Percentiles rank a stretch among this genome's conserved stretches.
These are phyloP conservation scores for Pterula multifida DNA, from an alignment of 1,284 basidiomycete species.

Conservation along the genomic window DNA sequence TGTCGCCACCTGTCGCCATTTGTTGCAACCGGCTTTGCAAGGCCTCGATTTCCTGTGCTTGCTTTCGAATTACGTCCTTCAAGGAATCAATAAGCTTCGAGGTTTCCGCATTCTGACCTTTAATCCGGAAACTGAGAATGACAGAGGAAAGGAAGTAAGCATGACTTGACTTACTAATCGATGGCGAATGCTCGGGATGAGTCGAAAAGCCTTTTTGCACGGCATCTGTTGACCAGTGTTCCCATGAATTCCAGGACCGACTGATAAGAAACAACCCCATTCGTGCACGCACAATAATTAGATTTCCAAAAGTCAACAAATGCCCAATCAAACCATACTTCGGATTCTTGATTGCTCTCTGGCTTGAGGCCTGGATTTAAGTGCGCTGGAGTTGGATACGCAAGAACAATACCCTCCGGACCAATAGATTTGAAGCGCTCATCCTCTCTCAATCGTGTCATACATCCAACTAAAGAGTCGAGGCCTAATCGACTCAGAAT, in stretches of 20 bases:
- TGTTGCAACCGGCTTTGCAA: conserved; percentile 42
- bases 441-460: conserved; percentile 82
- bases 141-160: conserved; percentile 4
- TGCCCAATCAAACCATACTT: conserved; percentile 96
- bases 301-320: conserved; percentile 99
- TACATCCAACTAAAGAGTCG: conserved; percentile 82
- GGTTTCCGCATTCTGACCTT: conserved; percentile 65
- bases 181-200: conserved; percentile 50
- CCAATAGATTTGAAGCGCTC: conserved; percentile 82
- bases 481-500: conserved; percentile 80
- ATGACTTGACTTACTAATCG: conserved; percentile 45
- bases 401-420: conserved; percentile 60
- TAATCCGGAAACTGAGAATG: conserved; percentile 3
- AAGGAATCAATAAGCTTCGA: conserved; percentile 72
- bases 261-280: conserved; percentile 1
- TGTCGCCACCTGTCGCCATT: conserved; percentile 18
- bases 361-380: conserved; percentile 23
- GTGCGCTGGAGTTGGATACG: conserved; percentile 29
- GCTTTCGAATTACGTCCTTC: conserved; percentile 68
- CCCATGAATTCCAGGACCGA: neutral
- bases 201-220: conserved; percentile 54
- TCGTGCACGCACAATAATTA: conserved; percentile 68
- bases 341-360: conserved; percentile 54
- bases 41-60: conserved; percentile 64
- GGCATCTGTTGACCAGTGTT: conserved; percentile 33